These are phyloP conservation scores for Venturia nashicola DNA, from an alignment of 2,329 filamentous ascomycete genomes.

Conservation along the genomic window DNA sequence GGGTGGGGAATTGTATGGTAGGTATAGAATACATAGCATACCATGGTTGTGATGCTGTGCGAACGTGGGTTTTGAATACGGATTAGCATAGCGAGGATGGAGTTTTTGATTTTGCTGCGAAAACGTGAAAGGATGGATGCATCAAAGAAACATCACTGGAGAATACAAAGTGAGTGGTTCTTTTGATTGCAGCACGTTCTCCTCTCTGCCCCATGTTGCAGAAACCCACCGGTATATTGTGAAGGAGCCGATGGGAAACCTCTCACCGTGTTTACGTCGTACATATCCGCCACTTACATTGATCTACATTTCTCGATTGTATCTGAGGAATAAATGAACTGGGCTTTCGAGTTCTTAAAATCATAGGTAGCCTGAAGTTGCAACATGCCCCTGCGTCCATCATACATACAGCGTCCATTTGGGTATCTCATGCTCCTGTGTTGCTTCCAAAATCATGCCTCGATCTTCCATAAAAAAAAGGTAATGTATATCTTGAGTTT, in stretches of 20 bases:
- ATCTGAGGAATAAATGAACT: no score
- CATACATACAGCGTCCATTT: not conserved
- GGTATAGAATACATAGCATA: not conserved
- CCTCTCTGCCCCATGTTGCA: no score
- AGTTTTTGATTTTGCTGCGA: not conserved
- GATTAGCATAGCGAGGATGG: not conserved
- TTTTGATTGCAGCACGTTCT: no score
- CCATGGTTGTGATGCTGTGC: not conserved
- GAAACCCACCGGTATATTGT: no score
- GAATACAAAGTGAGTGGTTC: not conserved
- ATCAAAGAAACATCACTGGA: not conserved
- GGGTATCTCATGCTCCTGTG: not conserved
- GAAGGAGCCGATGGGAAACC: no score
- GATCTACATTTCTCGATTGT: no score
- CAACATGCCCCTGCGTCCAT: no score
- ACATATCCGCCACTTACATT: no score
- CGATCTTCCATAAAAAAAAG: not conserved
- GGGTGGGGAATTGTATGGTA: not conserved
- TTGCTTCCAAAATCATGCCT: not conserved
- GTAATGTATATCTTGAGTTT: not conserved
- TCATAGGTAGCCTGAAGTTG: no score
- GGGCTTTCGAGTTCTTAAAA: no score
- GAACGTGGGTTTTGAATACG: not conserved
- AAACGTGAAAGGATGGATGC: not conserved
- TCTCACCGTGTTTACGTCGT: no score